Evolutionary conservation across 2,329 filamentous ascomycete species (phyloP).

Genomic region (Hirsutella rhossiliensis): DNA sequence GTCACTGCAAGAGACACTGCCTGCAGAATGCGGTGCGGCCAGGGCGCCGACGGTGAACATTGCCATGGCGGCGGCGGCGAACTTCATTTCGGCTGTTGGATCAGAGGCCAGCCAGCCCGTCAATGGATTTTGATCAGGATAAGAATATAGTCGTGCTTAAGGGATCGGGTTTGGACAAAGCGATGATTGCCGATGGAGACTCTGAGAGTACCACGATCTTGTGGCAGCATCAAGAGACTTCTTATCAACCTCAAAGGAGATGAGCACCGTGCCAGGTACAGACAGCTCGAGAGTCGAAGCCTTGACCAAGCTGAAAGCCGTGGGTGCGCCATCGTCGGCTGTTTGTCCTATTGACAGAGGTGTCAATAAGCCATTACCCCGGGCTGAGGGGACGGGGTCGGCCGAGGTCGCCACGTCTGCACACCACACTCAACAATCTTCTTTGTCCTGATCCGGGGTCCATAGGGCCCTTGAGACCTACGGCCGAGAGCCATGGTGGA

Average conservation of each 20-base stretch:
- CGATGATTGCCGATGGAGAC: too few relatives aligned
- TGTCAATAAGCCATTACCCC: background rate
- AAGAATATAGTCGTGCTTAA: too few relatives aligned
- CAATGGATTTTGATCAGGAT: background rate
- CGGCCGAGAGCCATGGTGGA: background rate
- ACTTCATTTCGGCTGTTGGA: background rate
- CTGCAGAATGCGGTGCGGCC: constrained; percentile 8
- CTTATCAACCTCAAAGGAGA: background rate
- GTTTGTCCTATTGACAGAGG: background rate
- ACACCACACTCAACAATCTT: background rate
- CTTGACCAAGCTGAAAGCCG: background rate
- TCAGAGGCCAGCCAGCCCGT: background rate
- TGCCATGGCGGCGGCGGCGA: constrained; percentile 6
- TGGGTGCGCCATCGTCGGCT: background rate
- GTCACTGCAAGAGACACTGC: constrained; percentile 2
- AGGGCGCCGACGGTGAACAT: constrained; percentile 8
- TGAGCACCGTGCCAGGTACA: background rate
- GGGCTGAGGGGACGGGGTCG: background rate
- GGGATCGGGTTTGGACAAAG: too few relatives aligned
- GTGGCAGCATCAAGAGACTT: background rate
- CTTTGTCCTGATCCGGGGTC: background rate
- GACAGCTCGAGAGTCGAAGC: background rate
- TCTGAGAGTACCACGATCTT: too few relatives aligned
- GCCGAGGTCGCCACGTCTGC: background rate
- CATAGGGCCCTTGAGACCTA: background rate